Conservation (phyloP, 2,329 filamentous ascomycete species). For the Paracorniculantispora psalliotae region DNA sequence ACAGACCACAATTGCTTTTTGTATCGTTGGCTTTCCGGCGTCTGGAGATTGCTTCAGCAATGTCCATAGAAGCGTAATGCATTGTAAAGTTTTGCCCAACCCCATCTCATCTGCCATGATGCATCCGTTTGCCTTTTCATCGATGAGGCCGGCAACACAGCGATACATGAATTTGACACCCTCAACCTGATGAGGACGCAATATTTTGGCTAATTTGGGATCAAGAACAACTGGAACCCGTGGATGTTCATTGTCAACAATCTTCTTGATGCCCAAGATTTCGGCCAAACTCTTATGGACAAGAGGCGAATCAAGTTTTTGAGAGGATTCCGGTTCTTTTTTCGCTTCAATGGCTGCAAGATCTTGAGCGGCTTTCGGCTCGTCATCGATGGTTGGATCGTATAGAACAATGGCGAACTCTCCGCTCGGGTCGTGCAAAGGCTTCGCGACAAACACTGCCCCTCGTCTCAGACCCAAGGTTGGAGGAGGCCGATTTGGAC, state of each 20-base stretch:
- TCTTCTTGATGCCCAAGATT: constrained; percentile 90
- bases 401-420: constrained; percentile 96
- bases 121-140: constrained; percentile 88
- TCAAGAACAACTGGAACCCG: constrained; percentile 98
- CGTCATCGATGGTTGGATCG: constrained; percentile 89
- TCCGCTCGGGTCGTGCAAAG: constrained; percentile 87
- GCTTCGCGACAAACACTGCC: constrained; percentile 78
- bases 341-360: constrained; percentile 42
- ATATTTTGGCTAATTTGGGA: constrained; percentile 77
- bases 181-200: constrained; percentile 95
- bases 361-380: constrained; percentile 49
- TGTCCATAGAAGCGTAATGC: constrained; percentile 95
- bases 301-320: constrained; percentile 67
- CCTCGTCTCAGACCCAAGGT: constrained; percentile 82
- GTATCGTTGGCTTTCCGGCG: constrained; percentile 87
- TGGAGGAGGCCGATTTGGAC: constrained; percentile 75
- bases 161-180: constrained; percentile 97
- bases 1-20: constrained; percentile 95
- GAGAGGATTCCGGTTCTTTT: constrained; percentile 26
- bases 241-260: constrained; percentile 72
- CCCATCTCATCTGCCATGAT: constrained; percentile 99
- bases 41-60: constrained; percentile 92
- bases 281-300: constrained; percentile 94
- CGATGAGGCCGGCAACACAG: constrained; percentile 92
- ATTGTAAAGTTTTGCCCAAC: constrained; percentile 93